Evolutionary conservation across 75 land plant genomes (phyloP).

Genomic region (Picea sitchensis): DNA sequence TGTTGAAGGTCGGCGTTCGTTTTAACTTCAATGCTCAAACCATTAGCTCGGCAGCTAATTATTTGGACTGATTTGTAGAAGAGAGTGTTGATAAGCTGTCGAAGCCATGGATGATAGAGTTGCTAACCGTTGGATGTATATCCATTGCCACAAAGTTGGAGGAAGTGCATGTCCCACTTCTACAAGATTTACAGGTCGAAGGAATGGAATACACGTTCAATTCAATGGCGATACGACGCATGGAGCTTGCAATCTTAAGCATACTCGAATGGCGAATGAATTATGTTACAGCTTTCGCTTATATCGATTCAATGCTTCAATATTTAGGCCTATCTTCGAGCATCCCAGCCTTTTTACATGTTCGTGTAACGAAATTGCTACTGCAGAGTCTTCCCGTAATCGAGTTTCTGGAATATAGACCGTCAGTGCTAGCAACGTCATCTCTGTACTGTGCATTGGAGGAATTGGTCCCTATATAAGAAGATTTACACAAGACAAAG

Average conservation of each 20-base stretch:
- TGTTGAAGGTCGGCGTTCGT: slow-evolving; percentile 17
- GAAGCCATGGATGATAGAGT: slow-evolving; percentile 37
- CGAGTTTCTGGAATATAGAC: slow-evolving; percentile 12
- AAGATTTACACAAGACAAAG: slow-evolving; percentile 9
- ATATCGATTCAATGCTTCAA: slow-evolving; percentile 17
- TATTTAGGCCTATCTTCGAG: not conserved
- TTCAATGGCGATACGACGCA: slow-evolving; percentile 30
- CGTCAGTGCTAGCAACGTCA: slow-evolving; percentile 6
- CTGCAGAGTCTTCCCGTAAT: slow-evolving; percentile 8
- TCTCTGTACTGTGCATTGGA: slow-evolving; percentile 15
- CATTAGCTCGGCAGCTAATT: slow-evolving; percentile 29
- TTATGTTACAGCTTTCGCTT: slow-evolving; percentile 36
- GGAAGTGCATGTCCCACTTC: slow-evolving; percentile 32
- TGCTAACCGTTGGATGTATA: slow-evolving; percentile 36
- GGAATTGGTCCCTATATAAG: slow-evolving; percentile 20
- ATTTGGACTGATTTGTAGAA: slow-evolving; percentile 33
- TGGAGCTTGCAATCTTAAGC: slow-evolving; percentile 37
- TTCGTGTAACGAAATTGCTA: slow-evolving; percentile 7
- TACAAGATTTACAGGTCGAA: slow-evolving; percentile 24
- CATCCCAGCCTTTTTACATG: not conserved
- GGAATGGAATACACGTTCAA: slow-evolving; percentile 28
- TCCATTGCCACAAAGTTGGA: slow-evolving; percentile 51
- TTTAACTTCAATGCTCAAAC: slow-evolving; percentile 23
- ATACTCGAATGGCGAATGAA: slow-evolving; percentile 45
- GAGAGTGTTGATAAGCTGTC: slow-evolving; percentile 17